Percentiles rank a stretch among this genome's conserved stretches.
Conservation (phyloP, 768 basidiomycete species). For the Lyophyllum semitale region DNA sequence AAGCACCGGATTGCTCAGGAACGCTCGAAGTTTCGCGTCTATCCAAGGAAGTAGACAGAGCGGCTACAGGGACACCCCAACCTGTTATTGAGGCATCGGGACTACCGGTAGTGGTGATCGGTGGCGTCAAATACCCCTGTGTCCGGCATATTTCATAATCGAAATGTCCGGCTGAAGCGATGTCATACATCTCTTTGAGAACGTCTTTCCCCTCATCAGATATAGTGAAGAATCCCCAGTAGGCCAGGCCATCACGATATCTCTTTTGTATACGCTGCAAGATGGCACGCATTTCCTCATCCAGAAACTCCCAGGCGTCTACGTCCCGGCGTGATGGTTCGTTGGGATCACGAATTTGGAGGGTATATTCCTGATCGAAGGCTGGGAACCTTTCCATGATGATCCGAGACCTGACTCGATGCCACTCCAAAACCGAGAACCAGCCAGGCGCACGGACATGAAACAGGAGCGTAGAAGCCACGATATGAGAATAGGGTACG, state of each 20-base stretch:
- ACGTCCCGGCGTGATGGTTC: too few species aligned
- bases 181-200: background rate
- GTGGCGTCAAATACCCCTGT: too few species aligned
- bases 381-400: background rate
- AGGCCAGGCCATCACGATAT: background rate
- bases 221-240: conserved; percentile 6
- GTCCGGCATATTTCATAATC: too few species aligned
- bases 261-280: background rate
- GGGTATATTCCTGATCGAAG: conserved; percentile 4
- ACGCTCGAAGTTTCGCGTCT: too few species aligned
- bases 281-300: background rate
- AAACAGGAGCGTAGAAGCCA: too few species aligned
- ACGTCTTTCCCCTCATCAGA: background rate
- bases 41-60: too few species aligned
- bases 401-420: background rate
- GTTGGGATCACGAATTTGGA: background rate
- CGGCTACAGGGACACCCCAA: too few species aligned
- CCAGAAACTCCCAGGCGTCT: background rate
- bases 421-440: background rate
- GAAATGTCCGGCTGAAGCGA: background rate
- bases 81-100: too few species aligned
- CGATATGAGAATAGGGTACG: background rate
- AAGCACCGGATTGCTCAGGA: too few species aligned
- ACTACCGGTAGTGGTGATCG: too few species aligned
- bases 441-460: background rate